Evolutionary conservation across 2,329 filamentous ascomycete species (phyloP), one percentile per base, ranked within the genome.

Genomic region (Botrytis galanthina): DNA sequence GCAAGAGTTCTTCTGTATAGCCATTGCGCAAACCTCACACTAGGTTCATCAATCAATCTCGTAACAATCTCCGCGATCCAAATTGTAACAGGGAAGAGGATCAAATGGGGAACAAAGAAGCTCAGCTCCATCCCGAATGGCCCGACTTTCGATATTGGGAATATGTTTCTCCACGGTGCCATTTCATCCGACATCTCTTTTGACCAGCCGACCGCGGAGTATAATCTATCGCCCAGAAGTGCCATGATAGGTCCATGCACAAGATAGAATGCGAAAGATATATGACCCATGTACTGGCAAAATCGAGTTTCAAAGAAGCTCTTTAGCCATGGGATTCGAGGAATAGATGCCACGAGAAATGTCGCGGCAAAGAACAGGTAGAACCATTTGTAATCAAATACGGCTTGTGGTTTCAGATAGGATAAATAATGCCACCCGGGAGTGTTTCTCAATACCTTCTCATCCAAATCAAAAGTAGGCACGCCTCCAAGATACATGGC

Each of bases 341-440:
- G 87, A 4, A 88, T 82, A 0, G 86, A 84, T 1, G 86, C 83
- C 0, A 93, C 85, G 0, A 90, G 79, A 70, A 90, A 84, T 37
- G 84, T 82, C 1, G 90, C 85, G 0, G 89, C 89, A 83, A 86
- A 88, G 79, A 90, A 90, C 4, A 92, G 84, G 79, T 86, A 92
- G 81, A 91, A 91, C 89, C 89, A 92, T 80, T 91, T 92, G 78
- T 85, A 86, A 79, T 91, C 88, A 76, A 85, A 91, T 18, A 90
- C 87, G 1, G 90, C 90, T 78, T 91, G 89, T 0, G 90, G 89
- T 74, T 90, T 91, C 73, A 92, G 82, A 74, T 84, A 85, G 0
- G 89, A 78, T 14, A 80, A 59, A 64, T 76, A 76, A 60, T 76
- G 73, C 80, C 79, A 81, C 3, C 90, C 89, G 0, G 87, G 86